These are phyloP conservation scores for Lyophyllum decastes DNA, from an alignment of 768 basidiomycete species.

Conservation along the genomic window DNA sequence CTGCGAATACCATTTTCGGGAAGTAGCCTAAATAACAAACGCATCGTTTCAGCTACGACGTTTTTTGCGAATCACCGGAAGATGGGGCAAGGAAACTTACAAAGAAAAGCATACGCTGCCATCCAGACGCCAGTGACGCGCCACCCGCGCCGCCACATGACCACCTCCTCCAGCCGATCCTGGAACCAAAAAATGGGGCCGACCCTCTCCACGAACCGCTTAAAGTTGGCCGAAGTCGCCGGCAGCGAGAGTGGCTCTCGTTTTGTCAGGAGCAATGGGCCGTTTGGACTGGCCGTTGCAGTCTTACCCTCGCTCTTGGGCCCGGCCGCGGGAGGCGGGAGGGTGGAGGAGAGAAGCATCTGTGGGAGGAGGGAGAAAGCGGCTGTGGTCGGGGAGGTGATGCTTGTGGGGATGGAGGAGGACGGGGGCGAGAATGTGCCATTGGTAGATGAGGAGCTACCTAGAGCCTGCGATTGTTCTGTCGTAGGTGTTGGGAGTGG, in stretches of 20 bases:
- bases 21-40: constrained; percentile 59
- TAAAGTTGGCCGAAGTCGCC: constrained; percentile 77
- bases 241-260: constrained; percentile 76
- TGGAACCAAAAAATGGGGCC: constrained; percentile 90
- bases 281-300: constrained; percentile 18
- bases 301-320: constrained; percentile 21
- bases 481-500: constrained; percentile 29
- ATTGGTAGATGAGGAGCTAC: constrained; percentile 15
- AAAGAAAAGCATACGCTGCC: constrained; percentile 74
- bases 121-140: constrained; percentile 75
- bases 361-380: constrained; percentile 36
- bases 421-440: constrained; percentile 21
- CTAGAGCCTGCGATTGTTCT: not conserved
- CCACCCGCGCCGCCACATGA: constrained; percentile 82
- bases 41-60: not conserved
- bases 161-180: constrained; percentile 82
- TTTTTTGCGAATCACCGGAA: no score
- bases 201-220: constrained; percentile 72
- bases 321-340: constrained; percentile 20
- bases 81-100: constrained; percentile 55
- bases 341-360: constrained; percentile 33
- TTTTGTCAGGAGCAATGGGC: constrained; percentile 50
- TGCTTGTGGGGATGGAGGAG: constrained; percentile 13
- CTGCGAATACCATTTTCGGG: constrained; percentile 67
- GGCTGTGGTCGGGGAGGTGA: constrained; percentile 27